Evolutionary conservation across 306 rosid species (phyloP).

Genomic region (Clitoria ternatea): DNA sequence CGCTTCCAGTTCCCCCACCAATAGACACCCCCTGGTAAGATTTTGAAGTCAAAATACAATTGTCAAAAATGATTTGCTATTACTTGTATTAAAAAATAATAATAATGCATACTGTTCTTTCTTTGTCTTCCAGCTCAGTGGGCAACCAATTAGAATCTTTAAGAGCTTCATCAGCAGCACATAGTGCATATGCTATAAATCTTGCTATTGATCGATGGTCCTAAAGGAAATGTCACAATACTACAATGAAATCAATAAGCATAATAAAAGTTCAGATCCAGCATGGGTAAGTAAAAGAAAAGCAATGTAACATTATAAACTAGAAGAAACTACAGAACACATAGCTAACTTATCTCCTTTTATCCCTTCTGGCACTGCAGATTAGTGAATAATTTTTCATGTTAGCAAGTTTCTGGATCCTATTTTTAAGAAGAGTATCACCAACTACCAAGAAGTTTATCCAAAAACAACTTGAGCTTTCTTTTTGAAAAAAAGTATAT

Average conservation of each 20-base stretch:
- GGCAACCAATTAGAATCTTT: constrained; percentile 89
- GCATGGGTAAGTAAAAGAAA: constrained; percentile 13
- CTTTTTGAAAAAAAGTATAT: background rate
- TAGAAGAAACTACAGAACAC: constrained; percentile 2
- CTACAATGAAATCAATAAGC: constrained; percentile 39
- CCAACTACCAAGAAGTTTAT: constrained; percentile 8
- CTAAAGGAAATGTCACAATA: constrained; percentile 42
- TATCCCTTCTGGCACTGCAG: background rate
- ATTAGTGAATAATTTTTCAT: background rate
- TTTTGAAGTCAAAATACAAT: constrained; percentile 31
- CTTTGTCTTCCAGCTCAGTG: constrained; percentile 61
- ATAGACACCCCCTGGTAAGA: constrained; percentile 75
- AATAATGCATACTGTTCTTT: constrained; percentile 75
- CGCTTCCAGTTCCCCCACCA: constrained; percentile 95
- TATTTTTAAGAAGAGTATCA: background rate
- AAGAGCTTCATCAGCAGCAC: constrained; percentile 95
- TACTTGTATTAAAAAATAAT: constrained; percentile 15
- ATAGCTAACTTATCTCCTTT: background rate
- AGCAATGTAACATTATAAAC: background rate
- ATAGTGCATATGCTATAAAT: constrained; percentile 90
- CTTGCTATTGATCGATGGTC: constrained; percentile 79
- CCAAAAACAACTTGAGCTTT: background rate
- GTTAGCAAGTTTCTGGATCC: background rate
- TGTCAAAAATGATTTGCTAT: background rate
- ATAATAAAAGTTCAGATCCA: constrained; percentile 11